These are phyloP conservation scores for Suhomyces kunorum DNA, from an alignment of 1,139 yeast genomes.

Conservation along the genomic window DNA sequence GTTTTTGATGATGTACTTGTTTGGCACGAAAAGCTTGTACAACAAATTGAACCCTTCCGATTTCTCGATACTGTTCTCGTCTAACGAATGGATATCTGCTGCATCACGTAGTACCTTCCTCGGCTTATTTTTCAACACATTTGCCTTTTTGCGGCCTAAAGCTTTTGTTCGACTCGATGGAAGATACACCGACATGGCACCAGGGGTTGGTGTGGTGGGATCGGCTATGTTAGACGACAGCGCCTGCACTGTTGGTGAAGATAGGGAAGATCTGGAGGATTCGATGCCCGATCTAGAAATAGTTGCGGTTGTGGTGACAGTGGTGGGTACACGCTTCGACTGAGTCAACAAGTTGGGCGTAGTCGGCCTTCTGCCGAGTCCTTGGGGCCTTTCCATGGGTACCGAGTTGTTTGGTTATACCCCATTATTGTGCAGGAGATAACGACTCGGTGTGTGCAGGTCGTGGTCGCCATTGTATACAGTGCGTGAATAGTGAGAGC, in stretches of 20 bases:
- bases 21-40: slow-evolving; percentile 38
- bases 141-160: slow-evolving; percentile 3
- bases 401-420: not conserved
- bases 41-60: slow-evolving; percentile 37
- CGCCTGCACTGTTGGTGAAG: slow-evolving; percentile 2
- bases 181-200: slow-evolving; percentile 1
- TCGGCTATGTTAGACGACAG: slow-evolving; percentile 1
- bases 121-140: slow-evolving; percentile 10
- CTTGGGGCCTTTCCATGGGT: slow-evolving; percentile 2
- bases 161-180: slow-evolving; percentile 3
- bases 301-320: slow-evolving; percentile 14
- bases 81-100: not conserved
- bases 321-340: slow-evolving; percentile 12
- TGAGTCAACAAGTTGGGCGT: slow-evolving; percentile 9
- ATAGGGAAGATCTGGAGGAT: not conserved
- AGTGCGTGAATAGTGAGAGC: too few relatives aligned
- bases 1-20: slow-evolving; percentile 30
- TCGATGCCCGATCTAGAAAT: slow-evolving; percentile 10
- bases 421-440: not conserved
- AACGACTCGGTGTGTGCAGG: not conserved
- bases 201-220: slow-evolving; percentile 7
- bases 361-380: slow-evolving; percentile 5
- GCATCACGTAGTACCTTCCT: slow-evolving; percentile 7
- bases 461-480: too few relatives aligned
- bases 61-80: slow-evolving; percentile 3